Percentiles rank a stretch among this genome's conserved stretches.
phyloP scores from a whole-genome alignment of 2,329 filamentous ascomycete genomes.

The Diaporthe velutina region DNA sequence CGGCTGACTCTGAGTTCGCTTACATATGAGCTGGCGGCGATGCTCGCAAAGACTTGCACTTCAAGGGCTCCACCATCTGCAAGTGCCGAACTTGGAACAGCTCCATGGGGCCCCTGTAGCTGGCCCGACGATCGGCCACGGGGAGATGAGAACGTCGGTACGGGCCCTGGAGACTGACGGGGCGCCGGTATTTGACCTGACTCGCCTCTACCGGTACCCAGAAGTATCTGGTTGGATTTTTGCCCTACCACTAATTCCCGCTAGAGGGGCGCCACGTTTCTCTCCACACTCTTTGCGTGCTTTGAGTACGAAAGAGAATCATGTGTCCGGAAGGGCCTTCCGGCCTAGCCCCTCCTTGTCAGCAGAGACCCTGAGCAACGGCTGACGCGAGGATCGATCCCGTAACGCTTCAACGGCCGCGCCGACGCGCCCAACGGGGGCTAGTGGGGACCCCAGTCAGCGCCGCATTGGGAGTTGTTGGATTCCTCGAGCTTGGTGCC shows the following conservation, averaged over 20 bases:
- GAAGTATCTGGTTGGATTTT: not conserved
- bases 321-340: not conserved
- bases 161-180: not conserved
- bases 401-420: not conserved
- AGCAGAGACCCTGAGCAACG: not conserved
- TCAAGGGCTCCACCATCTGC: not conserved
- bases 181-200: not conserved
- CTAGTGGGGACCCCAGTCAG: not conserved
- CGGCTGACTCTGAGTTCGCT: not conserved
- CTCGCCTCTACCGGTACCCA: conserved; percentile 1
- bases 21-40: not conserved
- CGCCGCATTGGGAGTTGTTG: not conserved
- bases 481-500: not conserved
- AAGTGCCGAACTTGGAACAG: not conserved
- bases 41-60: not conserved
- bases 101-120: not conserved
- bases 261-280: not conserved
- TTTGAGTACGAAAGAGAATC: not conserved
- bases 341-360: not conserved
- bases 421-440: not conserved
- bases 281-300: not conserved
- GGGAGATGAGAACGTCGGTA: conserved; percentile 2
- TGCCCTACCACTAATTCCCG: not conserved
- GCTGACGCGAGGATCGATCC: not conserved
- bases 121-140: not conserved